phyloP scores from a whole-genome alignment of 1,284 basidiomycete genomes.

The Leccinum huronense region DNA sequence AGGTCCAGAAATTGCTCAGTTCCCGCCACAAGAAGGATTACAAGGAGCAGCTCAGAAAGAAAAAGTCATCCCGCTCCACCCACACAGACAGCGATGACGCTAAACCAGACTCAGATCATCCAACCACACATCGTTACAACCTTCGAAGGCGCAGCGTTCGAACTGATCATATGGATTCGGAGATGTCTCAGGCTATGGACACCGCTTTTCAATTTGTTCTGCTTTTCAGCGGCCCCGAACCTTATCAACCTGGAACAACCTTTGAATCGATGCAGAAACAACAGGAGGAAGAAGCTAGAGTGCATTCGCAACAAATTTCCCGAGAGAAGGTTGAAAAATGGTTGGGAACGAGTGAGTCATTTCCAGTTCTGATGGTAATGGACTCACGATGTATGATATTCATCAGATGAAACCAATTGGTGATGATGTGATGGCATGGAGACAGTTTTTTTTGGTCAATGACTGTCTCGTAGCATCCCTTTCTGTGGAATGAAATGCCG shows the following conservation, averaged over 20 bases:
- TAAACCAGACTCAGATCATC: too few relatives aligned
- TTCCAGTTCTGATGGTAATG: too few relatives aligned
- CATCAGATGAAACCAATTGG: too few relatives aligned
- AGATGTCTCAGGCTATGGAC: background rate
- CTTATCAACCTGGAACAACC: background rate
- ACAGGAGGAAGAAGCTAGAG: background rate
- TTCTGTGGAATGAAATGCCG: too few relatives aligned
- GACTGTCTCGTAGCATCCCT: too few relatives aligned
- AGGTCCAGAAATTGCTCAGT: background rate
- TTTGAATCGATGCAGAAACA: background rate
- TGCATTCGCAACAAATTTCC: background rate
- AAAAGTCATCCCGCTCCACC: too few relatives aligned
- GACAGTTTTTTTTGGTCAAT: too few relatives aligned
- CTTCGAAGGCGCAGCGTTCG: too few relatives aligned
- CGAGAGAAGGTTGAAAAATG: background rate
- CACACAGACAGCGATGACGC: too few relatives aligned
- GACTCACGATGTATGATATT: too few relatives aligned
- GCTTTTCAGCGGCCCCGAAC: background rate
- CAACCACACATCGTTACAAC: too few relatives aligned
- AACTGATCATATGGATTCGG: background rate
- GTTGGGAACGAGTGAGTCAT: background rate
- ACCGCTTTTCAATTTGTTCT: background rate
- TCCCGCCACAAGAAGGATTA: background rate
- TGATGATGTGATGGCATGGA: too few relatives aligned
- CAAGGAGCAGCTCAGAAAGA: background rate